These are phyloP conservation scores for Populus alba DNA, from an alignment of 345 rosid genomes.

Conservation along the genomic window DNA sequence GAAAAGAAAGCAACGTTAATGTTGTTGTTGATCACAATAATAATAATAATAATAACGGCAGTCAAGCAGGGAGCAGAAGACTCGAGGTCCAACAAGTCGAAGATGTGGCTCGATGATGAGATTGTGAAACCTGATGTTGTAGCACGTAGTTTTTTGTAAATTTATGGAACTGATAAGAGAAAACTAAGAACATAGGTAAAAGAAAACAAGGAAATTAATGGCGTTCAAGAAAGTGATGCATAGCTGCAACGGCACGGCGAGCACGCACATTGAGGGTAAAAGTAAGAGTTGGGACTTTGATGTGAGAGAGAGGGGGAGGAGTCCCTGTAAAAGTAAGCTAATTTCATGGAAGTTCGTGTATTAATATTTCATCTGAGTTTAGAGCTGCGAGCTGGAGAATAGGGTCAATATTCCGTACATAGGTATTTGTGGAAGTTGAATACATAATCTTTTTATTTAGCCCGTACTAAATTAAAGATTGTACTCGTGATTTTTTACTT, in stretches of 20 bases:
- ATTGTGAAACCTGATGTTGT: background rate
- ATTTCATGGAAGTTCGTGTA: background rate
- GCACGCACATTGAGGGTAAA: background rate
- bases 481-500: slow-evolving; percentile 5
- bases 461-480: background rate
- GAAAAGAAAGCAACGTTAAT: slow-evolving; percentile 23
- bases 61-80: slow-evolving; percentile 5
- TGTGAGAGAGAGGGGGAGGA: background rate
- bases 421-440: background rate
- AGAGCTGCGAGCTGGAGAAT: background rate
- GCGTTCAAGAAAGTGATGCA: background rate
- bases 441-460: background rate
- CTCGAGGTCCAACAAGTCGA: background rate
- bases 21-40: background rate
- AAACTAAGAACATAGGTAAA: background rate
- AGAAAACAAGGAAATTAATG: background rate
- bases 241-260: background rate
- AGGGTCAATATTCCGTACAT: background rate
- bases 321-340: background rate
- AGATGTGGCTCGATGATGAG: background rate
- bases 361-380: background rate
- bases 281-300: background rate
- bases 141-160: background rate
- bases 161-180: background rate
- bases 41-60: background rate